Conservation (phyloP, 495 filamentous ascomycete species). For the Lepraria neglecta region DNA sequence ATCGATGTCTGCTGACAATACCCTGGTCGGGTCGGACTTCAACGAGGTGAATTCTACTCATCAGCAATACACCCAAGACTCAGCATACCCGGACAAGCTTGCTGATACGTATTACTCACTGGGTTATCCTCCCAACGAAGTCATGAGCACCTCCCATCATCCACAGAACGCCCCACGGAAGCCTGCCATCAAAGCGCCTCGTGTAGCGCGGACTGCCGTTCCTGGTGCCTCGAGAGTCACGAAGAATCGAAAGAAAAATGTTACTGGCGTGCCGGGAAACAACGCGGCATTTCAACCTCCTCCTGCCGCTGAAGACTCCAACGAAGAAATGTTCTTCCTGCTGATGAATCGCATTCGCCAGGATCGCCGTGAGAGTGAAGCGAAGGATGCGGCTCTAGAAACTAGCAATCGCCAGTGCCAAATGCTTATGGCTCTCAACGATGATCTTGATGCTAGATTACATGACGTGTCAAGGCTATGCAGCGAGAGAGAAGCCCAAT, state of each 20-base stretch:
- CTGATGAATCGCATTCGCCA: constrained; percentile 12
- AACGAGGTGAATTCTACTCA: background rate
- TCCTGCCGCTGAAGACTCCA: background rate
- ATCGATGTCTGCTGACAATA: background rate
- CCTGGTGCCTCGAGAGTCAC: background rate
- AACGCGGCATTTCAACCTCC: background rate
- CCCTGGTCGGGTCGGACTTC: background rate
- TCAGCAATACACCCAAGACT: too few relatives aligned
- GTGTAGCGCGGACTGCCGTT: background rate
- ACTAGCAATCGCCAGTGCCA: constrained; percentile 8
- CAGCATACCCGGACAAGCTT: too few relatives aligned
- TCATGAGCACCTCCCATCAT: background rate
- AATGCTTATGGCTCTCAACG: constrained; percentile 2
- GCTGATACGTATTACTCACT: too few relatives aligned
- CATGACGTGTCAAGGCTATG: constrained; percentile 2
- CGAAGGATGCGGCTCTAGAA: constrained; percentile 3
- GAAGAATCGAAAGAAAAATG: constrained; percentile 1
- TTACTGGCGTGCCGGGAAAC: background rate
- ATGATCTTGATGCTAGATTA: constrained; percentile 9
- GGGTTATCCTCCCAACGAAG: background rate
- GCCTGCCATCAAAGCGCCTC: background rate
- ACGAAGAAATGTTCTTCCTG: constrained; percentile 13
- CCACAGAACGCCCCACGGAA: background rate
- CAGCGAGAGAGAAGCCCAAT: constrained; percentile 10
- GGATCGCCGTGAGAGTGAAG: constrained; percentile 12